Evolutionary conservation across 2,329 filamentous ascomycete genomes (phyloP).

Genomic region (Arthrinium puccinioides): DNA sequence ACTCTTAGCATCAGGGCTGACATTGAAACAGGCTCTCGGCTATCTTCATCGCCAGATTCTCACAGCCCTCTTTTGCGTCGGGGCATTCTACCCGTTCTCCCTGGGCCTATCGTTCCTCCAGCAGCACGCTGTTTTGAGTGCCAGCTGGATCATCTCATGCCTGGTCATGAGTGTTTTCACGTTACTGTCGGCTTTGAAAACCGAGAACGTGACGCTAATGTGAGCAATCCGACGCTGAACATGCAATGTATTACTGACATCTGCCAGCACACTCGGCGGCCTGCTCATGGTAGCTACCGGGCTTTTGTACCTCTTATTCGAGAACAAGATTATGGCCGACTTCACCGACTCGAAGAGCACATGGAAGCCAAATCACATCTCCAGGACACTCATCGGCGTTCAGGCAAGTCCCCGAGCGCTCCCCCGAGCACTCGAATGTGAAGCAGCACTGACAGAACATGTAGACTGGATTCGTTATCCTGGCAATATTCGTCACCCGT

Average conservation of each 20-base stretch:
- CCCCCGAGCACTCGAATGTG: too few species aligned
- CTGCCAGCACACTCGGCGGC: conserved; percentile 62
- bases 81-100: conserved; percentile 67
- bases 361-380: conserved; percentile 34
- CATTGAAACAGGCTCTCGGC: conserved; percentile 61
- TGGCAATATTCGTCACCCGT: conserved; percentile 79
- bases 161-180: conserved; percentile 85
- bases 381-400: conserved; percentile 55
- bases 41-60: conserved; percentile 89
- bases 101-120: conserved; percentile 69
- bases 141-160: conserved; percentile 72
- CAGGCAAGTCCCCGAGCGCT: conserved; percentile 51
- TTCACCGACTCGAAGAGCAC: conserved; percentile 25
- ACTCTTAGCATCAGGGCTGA: neutral
- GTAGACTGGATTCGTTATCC: conserved; percentile 68
- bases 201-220: conserved; percentile 56
- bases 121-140: conserved; percentile 54
- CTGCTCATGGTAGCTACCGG: conserved; percentile 71
- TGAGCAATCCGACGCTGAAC: conserved; percentile 12
- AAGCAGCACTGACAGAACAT: too few species aligned
- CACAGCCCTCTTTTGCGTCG: conserved; percentile 70
- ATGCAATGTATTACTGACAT: conserved; percentile 10
- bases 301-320: conserved; percentile 70
- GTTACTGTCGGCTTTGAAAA: conserved; percentile 73
- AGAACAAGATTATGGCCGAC: conserved; percentile 51